Percentiles rank a stretch among this genome's conserved stretches.
Evolutionary conservation across 768 basidiomycete genomes (phyloP).

Genomic region (Pulveroboletus sp.): DNA sequence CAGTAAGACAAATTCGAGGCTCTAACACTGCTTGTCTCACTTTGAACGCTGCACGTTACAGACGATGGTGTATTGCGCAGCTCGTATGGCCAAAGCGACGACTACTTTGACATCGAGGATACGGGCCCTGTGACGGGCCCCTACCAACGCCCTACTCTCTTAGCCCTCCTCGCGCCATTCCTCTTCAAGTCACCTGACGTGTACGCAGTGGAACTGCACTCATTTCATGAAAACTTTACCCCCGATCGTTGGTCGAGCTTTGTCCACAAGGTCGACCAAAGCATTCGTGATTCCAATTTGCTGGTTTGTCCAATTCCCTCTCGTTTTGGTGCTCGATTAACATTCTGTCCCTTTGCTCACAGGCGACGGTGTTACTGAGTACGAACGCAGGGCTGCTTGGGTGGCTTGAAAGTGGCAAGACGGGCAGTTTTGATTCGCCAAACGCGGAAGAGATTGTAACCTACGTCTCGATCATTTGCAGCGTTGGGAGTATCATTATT

Average conservation of each 20-base stretch:
- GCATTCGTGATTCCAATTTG: conserved; percentile 32
- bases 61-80: conserved; percentile 28
- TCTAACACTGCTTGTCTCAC: neutral
- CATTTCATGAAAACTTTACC: conserved; percentile 26
- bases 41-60: conserved; percentile 1
- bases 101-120: conserved; percentile 31
- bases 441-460: conserved; percentile 22
- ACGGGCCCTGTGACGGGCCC: conserved; percentile 6
- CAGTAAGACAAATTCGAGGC: conserved; percentile 16
- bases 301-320: conserved; percentile 12
- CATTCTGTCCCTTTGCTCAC: neutral
- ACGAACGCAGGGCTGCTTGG: conserved; percentile 26
- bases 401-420: conserved; percentile 10
- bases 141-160: conserved; percentile 19
- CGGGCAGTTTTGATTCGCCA: conserved; percentile 5
- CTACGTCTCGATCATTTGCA: conserved; percentile 29
- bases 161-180: conserved; percentile 21
- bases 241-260: conserved; percentile 27
- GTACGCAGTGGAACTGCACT: conserved; percentile 27
- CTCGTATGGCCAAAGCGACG: conserved; percentile 31
- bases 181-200: conserved; percentile 27
- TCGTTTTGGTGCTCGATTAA: neutral
- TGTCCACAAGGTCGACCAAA: conserved; percentile 29
- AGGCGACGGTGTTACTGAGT: conserved; percentile 30
- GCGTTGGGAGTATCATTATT: conserved; percentile 27